Base-by-base conservation (phyloP, 352 stramenopile species). In the Globisporangium spinosum region DNA sequence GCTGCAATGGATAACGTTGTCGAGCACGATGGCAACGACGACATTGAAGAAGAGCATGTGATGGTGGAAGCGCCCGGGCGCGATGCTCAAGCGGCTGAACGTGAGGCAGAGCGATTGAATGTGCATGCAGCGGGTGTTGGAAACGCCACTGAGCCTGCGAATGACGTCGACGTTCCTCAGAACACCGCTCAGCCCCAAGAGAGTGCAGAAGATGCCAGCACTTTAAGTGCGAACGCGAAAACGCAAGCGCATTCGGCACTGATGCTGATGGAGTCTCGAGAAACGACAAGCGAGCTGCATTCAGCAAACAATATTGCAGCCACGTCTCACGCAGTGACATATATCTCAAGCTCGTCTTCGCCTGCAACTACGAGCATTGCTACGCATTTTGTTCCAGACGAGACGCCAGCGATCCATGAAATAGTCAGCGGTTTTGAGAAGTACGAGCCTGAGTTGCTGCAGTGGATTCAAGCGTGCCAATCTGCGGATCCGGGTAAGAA, bases 371-470 rank as follows among this genome's bases (percentile, higher is more conserved):
- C 49, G 10, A 13, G 62, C 32, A 32, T n/a, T 65, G 3, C 13
- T 54, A 25, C n/a, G 4, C 34, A 62, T 12, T 56, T 27, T 35
- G 15, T 51, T 13, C 20, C 58, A 62, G 29, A 10, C 10, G 25
- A 54, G 10, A 17, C 51, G 0, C 12, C 34, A 29, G 13, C 40
- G 17, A 38, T 20, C n/a, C 35, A 63, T 17, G 62, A 53, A 62
- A 13, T 12, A 29, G 22, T 54, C 17, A 54, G 32, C 0, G 59
- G 69, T 29, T 71, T 91, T 20, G 74, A 79, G 23, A 76, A 80
- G 22, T 80, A 78, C 54, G 69, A 79, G 22, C 74, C 76, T 3
- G 83, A 89, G 70, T 72, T 91, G 10, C 56, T 83, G 22, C 70
- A 81, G 60, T 89, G 76, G 76, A 71, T 91, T 59, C 67, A 73